These are phyloP conservation scores for Exophiala mesophila DNA, from an alignment of 2,329 filamentous ascomycete genomes.

Conservation along the genomic window DNA sequence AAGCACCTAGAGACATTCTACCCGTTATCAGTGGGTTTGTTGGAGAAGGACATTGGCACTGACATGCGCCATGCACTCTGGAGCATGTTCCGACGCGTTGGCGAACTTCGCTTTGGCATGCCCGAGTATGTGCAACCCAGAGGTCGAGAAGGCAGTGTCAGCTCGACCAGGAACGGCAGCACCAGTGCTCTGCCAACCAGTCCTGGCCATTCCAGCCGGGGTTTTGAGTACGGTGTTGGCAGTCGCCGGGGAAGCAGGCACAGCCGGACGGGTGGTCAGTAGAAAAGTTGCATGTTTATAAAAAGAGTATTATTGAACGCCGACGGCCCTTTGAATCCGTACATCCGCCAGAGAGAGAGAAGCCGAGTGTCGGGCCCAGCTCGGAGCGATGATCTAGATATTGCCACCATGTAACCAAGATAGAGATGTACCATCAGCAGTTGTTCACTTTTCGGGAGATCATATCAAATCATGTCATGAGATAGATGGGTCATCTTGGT, in stretches of 20 bases:
- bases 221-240: conserved; percentile 6
- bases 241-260: conserved; percentile 16
- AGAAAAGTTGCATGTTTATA: background rate
- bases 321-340: too few species aligned
- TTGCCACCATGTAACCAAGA: too few species aligned
- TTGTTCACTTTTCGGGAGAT: too few species aligned
- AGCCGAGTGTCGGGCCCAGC: too few species aligned
- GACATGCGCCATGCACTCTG: conserved; percentile 78
- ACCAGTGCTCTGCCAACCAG: conserved; percentile 18
- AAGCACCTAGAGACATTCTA: conserved; percentile 80
- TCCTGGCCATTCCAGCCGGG: conserved; percentile 7
- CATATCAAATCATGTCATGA: too few species aligned
- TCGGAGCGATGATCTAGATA: too few species aligned
- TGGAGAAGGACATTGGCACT: conserved; percentile 72
- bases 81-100: conserved; percentile 71
- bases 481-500: too few species aligned
- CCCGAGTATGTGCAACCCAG: conserved; percentile 26
- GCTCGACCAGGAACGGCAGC: conserved; percentile 18
- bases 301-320: too few species aligned
- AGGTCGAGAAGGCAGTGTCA: conserved; percentile 21
- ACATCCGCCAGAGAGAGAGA: too few species aligned
- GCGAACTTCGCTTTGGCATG: conserved; percentile 62
- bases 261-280: conserved; percentile 8
- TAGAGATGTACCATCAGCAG: too few species aligned
- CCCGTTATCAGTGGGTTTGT: conserved; percentile 73